Base-by-base conservation (phyloP, 1,139 yeast genomes). In the Nakaseomyces nivariensis region DNA sequence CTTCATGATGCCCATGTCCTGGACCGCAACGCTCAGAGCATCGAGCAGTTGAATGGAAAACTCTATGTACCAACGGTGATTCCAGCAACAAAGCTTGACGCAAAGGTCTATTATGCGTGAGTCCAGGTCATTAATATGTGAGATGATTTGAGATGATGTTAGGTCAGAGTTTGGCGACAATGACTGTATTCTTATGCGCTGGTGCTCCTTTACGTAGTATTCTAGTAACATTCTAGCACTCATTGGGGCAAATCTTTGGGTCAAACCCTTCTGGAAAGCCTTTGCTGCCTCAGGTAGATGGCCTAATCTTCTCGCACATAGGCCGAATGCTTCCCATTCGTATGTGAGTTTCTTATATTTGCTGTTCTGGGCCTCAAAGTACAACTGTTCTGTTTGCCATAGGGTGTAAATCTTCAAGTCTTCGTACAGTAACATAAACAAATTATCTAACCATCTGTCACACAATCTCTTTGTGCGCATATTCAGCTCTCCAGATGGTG, bases 41-140 rank as follows among this genome's bases (percentile, higher is more conserved):
- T 71, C 67, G 24, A 82, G 65, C 51, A 88, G 72, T 46, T 74
- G 72, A 29, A 94, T 87, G 8, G 95, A 82, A 61, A 89, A 90
- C 58, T 90, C 96, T 56, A 82, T 78, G 69, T 92, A 94, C 98
- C 98, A 94, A 64, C 98, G 80, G 68, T 89, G 97, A 64, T 89
- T 86, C 97, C 97, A 92, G 24, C 95, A 95, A 37, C 85, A 72
- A 51, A 92, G 72, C 59, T 84, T 85, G 47, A 89, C 87, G 52
- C 82, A 71, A 41, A 85, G 72, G 54, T 85, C 92, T 57, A 89
- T 72, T 24, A 86, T 79, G 55, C 76, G 74, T 49, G 77, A 81
- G 61, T 82, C 81, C 51, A 81, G 66, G 52, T 73, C 77, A 53
- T 74, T 70, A 46, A 76, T 68, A 54, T 77, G 76, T 27, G 75